Base-by-base conservation (phyloP, 1,139 yeast genomes). In the Protomyces macrosporus region DNA sequence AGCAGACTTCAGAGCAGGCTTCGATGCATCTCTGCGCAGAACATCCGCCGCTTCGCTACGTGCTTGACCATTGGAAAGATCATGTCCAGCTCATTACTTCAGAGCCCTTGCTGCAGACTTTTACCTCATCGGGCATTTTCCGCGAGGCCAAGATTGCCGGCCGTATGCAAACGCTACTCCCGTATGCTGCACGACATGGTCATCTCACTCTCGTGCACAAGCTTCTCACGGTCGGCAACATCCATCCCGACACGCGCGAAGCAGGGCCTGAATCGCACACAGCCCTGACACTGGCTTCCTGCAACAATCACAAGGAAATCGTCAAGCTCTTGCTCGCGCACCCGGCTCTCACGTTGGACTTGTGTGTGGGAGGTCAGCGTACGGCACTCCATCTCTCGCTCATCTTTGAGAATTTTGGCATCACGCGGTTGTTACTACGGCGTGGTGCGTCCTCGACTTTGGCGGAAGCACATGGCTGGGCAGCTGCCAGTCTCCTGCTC, bases 11-110 rank as follows among this genome's bases (percentile, higher is more conserved):
- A 30, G 36, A 55, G 45, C 32, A 34, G 14, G 60, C 48, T 9
- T 12, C 53, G n/a, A 37, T 55, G 36, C 53, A 55, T 34, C 53
- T 51, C 14, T 55, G 60, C 37, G 60, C 60, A 34, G 60, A 55
- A 12, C 36, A 35, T 33, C 60, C 60, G 4, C 33, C 36, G n/a
- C 23, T 55, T n/a, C 50, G 36, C 7, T 55, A 55, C 10, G 51
- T 51, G 4, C 36, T 45, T 6, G 35, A 51, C 6, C 50, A 51
- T 7, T 48, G 48, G 37, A 5, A 42, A 3, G 36, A 23, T 14
- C 60, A 55, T 30, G 53, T 37, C n/a, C 14, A 39, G 10, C 48
- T 33, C 37, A 42, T 42, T 16, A 39, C 60, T 45, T 40, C 60
- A 12, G 45, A 35, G 34, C 35, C 60, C 6, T 42, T 35, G 4